Percentiles rank a stretch among this genome's conserved stretches.
Conservation (phyloP, 192 early-diverging fungal genomes). For the Thoreauomyces humboldtii region DNA sequence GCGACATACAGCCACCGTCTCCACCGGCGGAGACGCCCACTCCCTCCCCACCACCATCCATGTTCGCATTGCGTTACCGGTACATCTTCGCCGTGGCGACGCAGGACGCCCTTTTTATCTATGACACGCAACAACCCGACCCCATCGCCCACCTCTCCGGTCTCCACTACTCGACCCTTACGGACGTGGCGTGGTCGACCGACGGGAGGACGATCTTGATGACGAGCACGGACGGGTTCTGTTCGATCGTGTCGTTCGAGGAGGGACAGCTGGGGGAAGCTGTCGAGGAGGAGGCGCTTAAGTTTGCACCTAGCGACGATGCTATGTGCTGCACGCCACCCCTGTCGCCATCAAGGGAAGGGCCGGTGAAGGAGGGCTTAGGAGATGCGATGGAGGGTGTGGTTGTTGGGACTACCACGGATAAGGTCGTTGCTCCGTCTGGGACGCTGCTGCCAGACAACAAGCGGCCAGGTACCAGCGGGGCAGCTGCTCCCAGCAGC, state of each 20-base stretch:
- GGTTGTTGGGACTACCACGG: not conserved
- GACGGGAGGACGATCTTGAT: conserved; percentile 76
- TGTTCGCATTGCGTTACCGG: conserved; percentile 59
- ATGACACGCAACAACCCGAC: conserved; percentile 74
- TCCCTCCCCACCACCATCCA: not conserved
- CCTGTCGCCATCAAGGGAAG: not conserved
- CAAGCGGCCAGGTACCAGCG: too few relatives aligned
- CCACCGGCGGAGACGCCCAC: not conserved
- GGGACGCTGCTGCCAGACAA: not conserved
- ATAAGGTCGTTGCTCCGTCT: not conserved
- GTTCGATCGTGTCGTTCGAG: conserved; percentile 72
- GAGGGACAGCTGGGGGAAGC: conserved; percentile 61
- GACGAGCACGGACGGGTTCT: conserved; percentile 85
- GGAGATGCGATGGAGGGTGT: not conserved
- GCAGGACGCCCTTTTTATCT: conserved; percentile 79
- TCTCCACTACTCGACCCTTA: conserved; percentile 85
- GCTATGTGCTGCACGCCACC: not conserved
- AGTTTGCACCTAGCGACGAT: not conserved
- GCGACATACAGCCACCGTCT: not conserved
- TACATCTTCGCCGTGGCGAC: conserved; percentile 83
- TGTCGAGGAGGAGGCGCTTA: not conserved
- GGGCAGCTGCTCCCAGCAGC: not conserved
- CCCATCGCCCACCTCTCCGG: conserved; percentile 74
- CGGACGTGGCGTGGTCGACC: conserved; percentile 81
- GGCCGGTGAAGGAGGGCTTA: not conserved